Evolutionary conservation across 2,329 filamentous ascomycete species (phyloP).

Genomic region (Colletotrichum australisinense): DNA sequence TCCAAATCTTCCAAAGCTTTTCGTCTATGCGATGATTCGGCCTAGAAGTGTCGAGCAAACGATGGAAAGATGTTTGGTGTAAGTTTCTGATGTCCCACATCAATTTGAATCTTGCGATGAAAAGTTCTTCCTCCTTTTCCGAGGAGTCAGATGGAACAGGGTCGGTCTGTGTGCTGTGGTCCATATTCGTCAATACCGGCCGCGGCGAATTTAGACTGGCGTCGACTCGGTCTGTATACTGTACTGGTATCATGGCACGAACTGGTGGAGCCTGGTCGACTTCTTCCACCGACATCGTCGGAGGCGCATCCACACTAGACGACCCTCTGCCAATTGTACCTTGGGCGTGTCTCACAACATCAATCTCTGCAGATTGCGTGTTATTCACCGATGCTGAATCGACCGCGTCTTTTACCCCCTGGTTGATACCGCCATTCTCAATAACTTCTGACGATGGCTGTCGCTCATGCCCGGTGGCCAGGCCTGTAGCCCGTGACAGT

Average conservation of each 20-base stretch:
- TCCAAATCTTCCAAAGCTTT: slow-evolving; percentile 2
- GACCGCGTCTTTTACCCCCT: too few species aligned
- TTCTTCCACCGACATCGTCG: neutral
- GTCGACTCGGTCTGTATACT: neutral
- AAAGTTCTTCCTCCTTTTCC: neutral
- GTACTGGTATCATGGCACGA: neutral
- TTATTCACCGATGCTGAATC: neutral
- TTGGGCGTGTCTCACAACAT: neutral
- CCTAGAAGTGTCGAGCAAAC: neutral
- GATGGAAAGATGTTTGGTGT: neutral
- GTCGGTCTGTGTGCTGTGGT: neutral
- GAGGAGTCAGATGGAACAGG: neutral
- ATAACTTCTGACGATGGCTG: too few species aligned
- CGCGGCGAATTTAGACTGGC: too few species aligned
- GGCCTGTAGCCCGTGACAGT: neutral
- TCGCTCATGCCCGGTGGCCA: neutral
- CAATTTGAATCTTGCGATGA: slow-evolving; percentile 11
- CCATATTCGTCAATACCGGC: neutral
- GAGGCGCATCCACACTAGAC: neutral
- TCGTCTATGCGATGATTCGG: neutral
- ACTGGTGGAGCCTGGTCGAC: neutral
- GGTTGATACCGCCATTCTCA: neutral
- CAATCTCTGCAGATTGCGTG: neutral
- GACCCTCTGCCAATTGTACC: neutral
- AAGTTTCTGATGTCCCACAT: slow-evolving; percentile 9